These are phyloP conservation scores for Candida ponderosae DNA, from an alignment of 805 yeast genomes.

Conservation along the genomic window DNA sequence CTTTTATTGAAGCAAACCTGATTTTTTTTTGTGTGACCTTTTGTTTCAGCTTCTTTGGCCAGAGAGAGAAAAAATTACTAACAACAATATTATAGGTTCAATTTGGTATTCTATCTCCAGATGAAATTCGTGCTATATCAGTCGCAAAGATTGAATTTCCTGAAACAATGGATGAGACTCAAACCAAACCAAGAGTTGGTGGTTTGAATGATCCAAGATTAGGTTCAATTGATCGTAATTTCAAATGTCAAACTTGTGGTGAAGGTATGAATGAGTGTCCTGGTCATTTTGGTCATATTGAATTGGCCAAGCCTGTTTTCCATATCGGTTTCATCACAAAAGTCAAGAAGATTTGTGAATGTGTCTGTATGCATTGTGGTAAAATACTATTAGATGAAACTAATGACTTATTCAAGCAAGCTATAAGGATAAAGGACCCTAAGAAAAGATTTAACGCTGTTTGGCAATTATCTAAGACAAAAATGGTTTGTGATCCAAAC, in stretches of 20 bases:
- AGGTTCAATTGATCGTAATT: constrained; percentile 95
- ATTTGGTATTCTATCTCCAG: constrained; percentile 96
- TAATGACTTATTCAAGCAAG: constrained; percentile 67
- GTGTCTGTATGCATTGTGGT: constrained; percentile 99
- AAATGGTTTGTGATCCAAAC: constrained; percentile 94
- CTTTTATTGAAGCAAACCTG: not conserved
- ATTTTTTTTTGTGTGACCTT: constrained; percentile 1
- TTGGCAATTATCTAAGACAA: constrained; percentile 87
- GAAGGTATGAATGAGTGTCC: constrained; percentile 99
- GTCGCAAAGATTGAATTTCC: constrained; percentile 98
- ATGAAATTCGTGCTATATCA: constrained; percentile 93
- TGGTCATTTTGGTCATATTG: constrained; percentile 99
- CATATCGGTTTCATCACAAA: constrained; percentile 93
- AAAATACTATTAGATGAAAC: constrained; percentile 81
- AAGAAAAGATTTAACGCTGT: constrained; percentile 95
- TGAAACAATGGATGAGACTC: constrained; percentile 98
- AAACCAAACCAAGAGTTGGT: constrained; percentile 90
- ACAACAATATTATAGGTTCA: constrained; percentile 47
- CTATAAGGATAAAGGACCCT: constrained; percentile 83
- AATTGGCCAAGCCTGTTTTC: constrained; percentile 95
- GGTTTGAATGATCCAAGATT: constrained; percentile 96
- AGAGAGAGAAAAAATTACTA: not conserved
- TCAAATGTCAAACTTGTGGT: constrained; percentile 98
- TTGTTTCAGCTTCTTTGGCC: too few relatives aligned
- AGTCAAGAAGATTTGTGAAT: constrained; percentile 91